Conservation (phyloP, 352 stramenopile species). For the Thraustotheca clavata region DNA sequence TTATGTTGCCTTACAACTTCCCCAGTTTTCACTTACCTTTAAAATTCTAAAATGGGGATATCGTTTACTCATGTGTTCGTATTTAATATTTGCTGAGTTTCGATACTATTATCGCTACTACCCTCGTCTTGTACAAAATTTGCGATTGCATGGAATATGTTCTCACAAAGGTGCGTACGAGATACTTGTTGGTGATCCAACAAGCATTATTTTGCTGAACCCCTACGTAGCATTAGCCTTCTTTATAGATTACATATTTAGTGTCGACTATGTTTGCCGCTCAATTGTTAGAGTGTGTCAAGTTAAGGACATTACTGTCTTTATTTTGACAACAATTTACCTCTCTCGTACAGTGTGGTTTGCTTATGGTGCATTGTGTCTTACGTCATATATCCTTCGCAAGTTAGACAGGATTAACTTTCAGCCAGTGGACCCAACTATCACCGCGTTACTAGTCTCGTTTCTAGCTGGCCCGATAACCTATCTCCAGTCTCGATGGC, state of each 20-base stretch:
- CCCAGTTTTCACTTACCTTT: too few species aligned
- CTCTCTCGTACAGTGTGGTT: background rate
- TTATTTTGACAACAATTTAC: background rate
- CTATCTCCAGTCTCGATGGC: background rate
- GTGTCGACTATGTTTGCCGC: background rate
- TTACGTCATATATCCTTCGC: too few species aligned
- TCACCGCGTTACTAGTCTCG: background rate
- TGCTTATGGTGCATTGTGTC: too few species aligned
- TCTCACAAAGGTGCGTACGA: background rate
- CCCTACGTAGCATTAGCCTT: background rate
- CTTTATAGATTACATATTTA: background rate
- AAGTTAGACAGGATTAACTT: background rate
- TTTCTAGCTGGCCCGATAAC: background rate
- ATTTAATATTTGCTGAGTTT: background rate
- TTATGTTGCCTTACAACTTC: too few species aligned
- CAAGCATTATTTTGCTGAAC: background rate
- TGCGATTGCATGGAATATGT: background rate
- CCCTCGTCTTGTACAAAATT: background rate
- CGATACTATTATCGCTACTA: background rate
- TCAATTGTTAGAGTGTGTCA: background rate
- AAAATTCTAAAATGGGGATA: background rate
- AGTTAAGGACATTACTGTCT: background rate
- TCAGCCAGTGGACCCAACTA: background rate
- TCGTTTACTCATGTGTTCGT: background rate
- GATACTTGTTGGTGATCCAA: constrained; percentile 1